Conservation (phyloP, 768 basidiomycete genomes). For the Hemileccinum impolitum region DNA sequence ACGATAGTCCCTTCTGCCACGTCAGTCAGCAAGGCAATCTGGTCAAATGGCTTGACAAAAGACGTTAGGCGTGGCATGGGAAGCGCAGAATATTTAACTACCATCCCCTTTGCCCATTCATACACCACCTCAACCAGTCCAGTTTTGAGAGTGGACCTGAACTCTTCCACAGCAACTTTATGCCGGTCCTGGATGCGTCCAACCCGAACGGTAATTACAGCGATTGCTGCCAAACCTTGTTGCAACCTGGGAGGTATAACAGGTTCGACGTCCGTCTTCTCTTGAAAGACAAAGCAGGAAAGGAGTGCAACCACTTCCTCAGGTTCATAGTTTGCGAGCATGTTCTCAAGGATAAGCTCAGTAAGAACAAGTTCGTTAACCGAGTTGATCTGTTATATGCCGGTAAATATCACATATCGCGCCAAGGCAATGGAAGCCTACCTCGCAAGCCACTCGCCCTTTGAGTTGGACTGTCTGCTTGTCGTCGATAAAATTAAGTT, state of each 20-base stretch:
- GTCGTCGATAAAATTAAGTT: slow-evolving; percentile 91
- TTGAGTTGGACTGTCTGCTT: slow-evolving; percentile 95
- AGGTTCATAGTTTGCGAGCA: slow-evolving; percentile 83
- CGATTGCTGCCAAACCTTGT: slow-evolving; percentile 75
- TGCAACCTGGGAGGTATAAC: slow-evolving; percentile 74
- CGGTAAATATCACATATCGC: background rate
- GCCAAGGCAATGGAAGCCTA: slow-evolving; percentile 27
- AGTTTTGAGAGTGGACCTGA: slow-evolving; percentile 77
- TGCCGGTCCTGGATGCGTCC: slow-evolving; percentile 75
- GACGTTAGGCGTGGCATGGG: background rate
- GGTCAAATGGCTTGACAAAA: slow-evolving; percentile 78
- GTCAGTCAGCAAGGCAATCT: slow-evolving; percentile 90
- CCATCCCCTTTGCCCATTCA: slow-evolving; percentile 99
- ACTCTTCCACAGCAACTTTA: slow-evolving; percentile 77
- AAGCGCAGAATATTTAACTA: slow-evolving; percentile 34
- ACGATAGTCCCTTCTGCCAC: slow-evolving; percentile 97
- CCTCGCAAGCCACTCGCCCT: slow-evolving; percentile 97
- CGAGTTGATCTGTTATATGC: slow-evolving; percentile 79
- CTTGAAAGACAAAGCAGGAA: slow-evolving; percentile 97
- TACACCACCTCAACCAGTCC: slow-evolving; percentile 96
- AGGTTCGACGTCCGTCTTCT: slow-evolving; percentile 92
- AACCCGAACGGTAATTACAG: slow-evolving; percentile 74
- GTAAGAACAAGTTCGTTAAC: slow-evolving; percentile 96
- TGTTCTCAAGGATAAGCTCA: slow-evolving; percentile 95
- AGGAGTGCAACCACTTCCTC: slow-evolving; percentile 96